These are phyloP conservation scores for Colletotrichum karsti DNA, from an alignment of 2,329 filamentous ascomycete species.

Conservation along the genomic window DNA sequence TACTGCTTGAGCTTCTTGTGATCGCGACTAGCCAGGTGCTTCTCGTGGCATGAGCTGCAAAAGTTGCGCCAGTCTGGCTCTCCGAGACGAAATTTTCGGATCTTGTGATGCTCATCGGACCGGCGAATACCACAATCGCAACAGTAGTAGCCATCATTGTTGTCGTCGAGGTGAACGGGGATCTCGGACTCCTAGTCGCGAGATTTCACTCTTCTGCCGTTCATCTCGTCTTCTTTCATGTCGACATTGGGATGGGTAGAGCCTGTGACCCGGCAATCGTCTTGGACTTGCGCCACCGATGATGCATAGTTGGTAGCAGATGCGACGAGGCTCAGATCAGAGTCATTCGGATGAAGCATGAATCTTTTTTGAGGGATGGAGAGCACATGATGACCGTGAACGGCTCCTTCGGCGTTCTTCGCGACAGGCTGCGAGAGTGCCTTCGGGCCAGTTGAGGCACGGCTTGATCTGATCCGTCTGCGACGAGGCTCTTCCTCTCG, in stretches of 20 bases:
- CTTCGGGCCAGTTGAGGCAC: slow-evolving; percentile 5
- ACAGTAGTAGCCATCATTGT: slow-evolving; percentile 29
- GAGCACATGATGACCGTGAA: too few species aligned
- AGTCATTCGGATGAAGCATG: neutral
- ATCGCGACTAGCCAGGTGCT: slow-evolving; percentile 4
- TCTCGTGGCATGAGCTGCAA: slow-evolving; percentile 23
- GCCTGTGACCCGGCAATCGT: neutral
- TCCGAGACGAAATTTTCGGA: slow-evolving; percentile 11
- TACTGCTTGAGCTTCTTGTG: neutral
- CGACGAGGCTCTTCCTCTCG: slow-evolving; percentile 12
- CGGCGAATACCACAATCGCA: slow-evolving; percentile 29
- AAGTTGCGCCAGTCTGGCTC: slow-evolving; percentile 29
- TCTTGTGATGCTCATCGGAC: slow-evolving; percentile 19
- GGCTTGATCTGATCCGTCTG: slow-evolving; percentile 23
- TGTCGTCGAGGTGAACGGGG: slow-evolving; percentile 22
- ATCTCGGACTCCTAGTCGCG: slow-evolving; percentile 12
- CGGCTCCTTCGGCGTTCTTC: neutral
- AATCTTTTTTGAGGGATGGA: neutral
- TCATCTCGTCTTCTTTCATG: neutral
- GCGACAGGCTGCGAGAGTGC: neutral
- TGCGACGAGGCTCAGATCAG: neutral
- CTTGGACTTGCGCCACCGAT: neutral
- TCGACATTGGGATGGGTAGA: neutral
- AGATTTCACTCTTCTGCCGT: neutral
- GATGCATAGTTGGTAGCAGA: neutral